Base-by-base conservation (phyloP, 75 land plant species). In the Selaginella tamariscina region DNA sequence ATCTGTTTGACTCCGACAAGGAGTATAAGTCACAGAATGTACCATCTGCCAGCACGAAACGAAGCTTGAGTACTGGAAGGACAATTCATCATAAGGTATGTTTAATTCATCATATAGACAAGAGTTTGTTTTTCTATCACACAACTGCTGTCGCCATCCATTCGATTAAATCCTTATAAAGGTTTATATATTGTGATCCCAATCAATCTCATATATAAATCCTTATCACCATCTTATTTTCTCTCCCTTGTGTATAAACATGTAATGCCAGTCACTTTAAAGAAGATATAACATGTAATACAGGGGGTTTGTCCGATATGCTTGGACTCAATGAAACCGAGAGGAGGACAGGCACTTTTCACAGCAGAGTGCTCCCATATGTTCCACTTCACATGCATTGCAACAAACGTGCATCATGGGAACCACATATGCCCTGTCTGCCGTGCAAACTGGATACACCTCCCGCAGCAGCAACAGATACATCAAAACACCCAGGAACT, bases 321-420 rank as follows among this genome's bases (percentile, higher is more conserved):
- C 68, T 68, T 90, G 27, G 80, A 73, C 30, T 1, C 81, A 15
- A 90, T 87, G 84, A 84, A 72, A 68, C 76, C 85, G 1, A 91
- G 95, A 18, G 67, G 75, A 1, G 91, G 91, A 13, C 95, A 87
- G 63, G 95, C 95, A 5, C 74, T 90, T 30, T 89, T 89, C 69
- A 89, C 95, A n/a, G 95, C 95, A 32, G 90, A 89, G 32, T 89
- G 95, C 67, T 82, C 91, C 1, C 95, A 90, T 57, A 56, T 83
- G 2, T 90, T 90, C 60, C 95, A 90, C 66, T 90, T 90, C 65
- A 79, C 86, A 27, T 90, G 95, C 69, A 90, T 90, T 64, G 78
- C 88, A 13, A 87, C 95, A 29, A 90, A 83, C 74, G 95, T 90
- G 24, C 78, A 80, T 57, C 86, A 87, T 80, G 95, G 95, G 5